Base-by-base conservation (phyloP, 2,329 filamentous ascomycete species). In the Camillea tinctor region DNA sequence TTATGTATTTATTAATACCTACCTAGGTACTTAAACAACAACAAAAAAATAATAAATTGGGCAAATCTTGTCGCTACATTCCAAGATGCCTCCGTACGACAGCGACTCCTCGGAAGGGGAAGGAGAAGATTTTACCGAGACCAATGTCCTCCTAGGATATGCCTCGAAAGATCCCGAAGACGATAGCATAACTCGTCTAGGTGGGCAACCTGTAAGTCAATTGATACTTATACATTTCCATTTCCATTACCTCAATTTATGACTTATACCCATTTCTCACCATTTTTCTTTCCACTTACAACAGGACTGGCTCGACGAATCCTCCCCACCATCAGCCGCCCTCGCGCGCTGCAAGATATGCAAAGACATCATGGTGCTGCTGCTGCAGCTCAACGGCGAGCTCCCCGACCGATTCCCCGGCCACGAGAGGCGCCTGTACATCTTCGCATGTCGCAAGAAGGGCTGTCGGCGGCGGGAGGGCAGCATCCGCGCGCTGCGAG, bases 341-440 rank as follows among this genome's bases (percentile, higher is more conserved):
- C 83, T 96, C 9, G 92, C 91, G 21, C 89, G 88, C 76, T 99
- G 95, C 80, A 92, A 91, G 76, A 84, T 91, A 66, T 99, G 95
- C 85, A 91, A 92, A 66, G 85, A 88, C 56, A 77, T 92, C 56
- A 92, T 97, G 86, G 88, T 87, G 1, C 83, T 98, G 11, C 84
- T 99, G 2, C 84, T 99, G 52, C 93, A 99, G 75, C 84, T 99
- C 24, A 92, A 99, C 75, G 93, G 87, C 69, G 93, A 97, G 73
- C 83, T 98, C 3, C 93, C 93, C 15, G 90, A 94, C 58, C 84
- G 87, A 54, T 97, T 97, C 71, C 90, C 93, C 1, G 87, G 88
- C 58, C 92, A 98, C 75, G 92, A 97, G 71, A 84, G 95, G 67
- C 86, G 94, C 63, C 74, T 99, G 19, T 98, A 97, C 71, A 81